Base-by-base conservation (phyloP, 768 basidiomycete species). In the Sporobolomyces phaffii region DNA sequence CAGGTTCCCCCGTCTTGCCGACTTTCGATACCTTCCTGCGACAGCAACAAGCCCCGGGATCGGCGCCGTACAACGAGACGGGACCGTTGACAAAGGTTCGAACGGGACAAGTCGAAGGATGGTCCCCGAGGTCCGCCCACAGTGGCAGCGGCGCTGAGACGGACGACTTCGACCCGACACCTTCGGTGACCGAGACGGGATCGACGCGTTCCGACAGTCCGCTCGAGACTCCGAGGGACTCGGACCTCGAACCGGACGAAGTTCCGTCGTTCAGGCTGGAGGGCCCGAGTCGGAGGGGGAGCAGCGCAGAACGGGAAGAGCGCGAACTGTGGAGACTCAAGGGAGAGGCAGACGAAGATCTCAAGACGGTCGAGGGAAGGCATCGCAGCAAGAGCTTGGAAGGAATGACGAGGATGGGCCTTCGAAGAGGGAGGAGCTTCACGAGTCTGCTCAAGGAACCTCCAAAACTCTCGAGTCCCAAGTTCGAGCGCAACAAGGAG, bases 381-480 rank as follows among this genome's bases (percentile, higher is more conserved):
- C 28, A 62, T 20, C 48, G 63, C 24, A 57, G 60, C 26, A 65
- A 59, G 45, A 64, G 54, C 18, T 40, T 71, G 26, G 70, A 71
- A 17, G 65, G 65, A n/a, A 28, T 56, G 59, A 71, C 70, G 28
- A 50, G 70, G 29, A 51, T 64, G 48, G 49, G 62, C n/a, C 33
- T 71, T 13, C 34, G 70, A 33, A 48, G 70, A 14, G 70, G 70
- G 3, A 45, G 53, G 53, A 67, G 65, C 57, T 71, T 71, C 54
- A 71, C 70, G 22, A 64, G 62, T 36, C 29, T 70, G 43, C 60
- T 70, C 38, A 47, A 29, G 10, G 49, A 41, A n/a, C 60, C 50
- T 2, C 33, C 43, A 3, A 28, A 4, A 0, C 26, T 47, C 33
- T 26, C 47, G 14, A 64, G 63, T 15, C 49, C 64, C 11, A 41